Evolutionary conservation across 23 red algal genomes (phyloP).

Genomic region (Chondrus crispus): DNA sequence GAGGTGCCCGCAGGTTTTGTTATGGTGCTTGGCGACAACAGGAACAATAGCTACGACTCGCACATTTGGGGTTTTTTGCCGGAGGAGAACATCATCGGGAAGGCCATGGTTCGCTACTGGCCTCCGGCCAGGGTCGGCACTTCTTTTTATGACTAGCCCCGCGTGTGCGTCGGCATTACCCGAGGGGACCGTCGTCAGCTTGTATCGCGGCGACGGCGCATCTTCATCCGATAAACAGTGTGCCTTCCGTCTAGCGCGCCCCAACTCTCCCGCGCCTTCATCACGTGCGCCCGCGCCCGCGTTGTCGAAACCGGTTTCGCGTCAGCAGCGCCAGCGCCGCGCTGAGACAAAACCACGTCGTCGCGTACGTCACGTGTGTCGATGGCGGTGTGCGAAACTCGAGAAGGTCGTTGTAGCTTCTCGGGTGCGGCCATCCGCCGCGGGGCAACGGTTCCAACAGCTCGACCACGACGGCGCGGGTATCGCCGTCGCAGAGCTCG

Average conservation of each 20-base stretch:
- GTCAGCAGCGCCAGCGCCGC: constrained; percentile 33
- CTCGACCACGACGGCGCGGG: constrained; percentile 9
- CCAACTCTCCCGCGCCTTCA: background rate
- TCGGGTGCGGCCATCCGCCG: constrained; percentile 43
- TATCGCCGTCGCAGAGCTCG: background rate
- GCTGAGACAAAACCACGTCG: constrained; percentile 62
- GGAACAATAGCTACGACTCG: constrained; percentile 96
- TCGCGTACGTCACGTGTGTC: constrained; percentile 57
- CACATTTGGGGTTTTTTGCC: constrained; percentile 98
- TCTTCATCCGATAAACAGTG: too few relatives aligned
- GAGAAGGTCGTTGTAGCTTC: background rate
- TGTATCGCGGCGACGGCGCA: too few relatives aligned
- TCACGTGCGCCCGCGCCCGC: background rate
- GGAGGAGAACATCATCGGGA: constrained; percentile 87
- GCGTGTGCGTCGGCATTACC: background rate
- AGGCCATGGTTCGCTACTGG: constrained; percentile 90
- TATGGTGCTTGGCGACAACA: constrained; percentile 97
- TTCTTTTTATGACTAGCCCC: constrained; percentile 25
- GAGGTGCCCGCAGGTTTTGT: constrained; percentile 75
- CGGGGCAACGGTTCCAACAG: constrained; percentile 9
- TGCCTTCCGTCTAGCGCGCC: background rate
- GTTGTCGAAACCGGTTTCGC: constrained; percentile 12
- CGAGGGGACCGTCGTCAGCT: background rate
- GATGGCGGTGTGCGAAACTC: constrained; percentile 55
- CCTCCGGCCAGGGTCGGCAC: constrained; percentile 75